Conservation (phyloP, 371 early-diverging fungal species). For the Smittium mucronatum region DNA sequence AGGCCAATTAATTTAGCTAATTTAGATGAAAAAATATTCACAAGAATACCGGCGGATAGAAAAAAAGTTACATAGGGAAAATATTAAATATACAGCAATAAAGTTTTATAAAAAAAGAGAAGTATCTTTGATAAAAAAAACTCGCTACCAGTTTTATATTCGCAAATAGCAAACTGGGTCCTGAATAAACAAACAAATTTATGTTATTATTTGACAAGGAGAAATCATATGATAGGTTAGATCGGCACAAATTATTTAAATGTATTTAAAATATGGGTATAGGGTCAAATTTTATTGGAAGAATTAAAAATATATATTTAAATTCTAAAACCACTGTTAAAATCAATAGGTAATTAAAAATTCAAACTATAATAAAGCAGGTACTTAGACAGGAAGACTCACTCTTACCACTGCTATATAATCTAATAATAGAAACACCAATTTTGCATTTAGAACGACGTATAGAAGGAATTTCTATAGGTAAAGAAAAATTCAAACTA, state of each 20-base stretch:
- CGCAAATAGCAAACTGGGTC: background rate
- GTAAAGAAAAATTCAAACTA: background rate
- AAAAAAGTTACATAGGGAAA: background rate
- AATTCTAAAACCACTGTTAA: conserved; percentile 1
- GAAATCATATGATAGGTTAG: conserved; percentile 9
- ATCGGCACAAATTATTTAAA: conserved; percentile 1
- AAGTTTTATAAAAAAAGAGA: conserved; percentile 4
- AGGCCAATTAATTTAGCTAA: conserved; percentile 14
- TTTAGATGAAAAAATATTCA: conserved; percentile 14
- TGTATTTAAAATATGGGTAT: conserved; percentile 2
- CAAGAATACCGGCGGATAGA: conserved; percentile 5
- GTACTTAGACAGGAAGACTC: conserved; percentile 15
- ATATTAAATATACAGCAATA: background rate
- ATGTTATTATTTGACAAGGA: conserved; percentile 4
- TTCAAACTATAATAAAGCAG: conserved; percentile 1
- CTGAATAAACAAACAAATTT: background rate
- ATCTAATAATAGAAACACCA: conserved; percentile 11
- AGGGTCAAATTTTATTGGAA: background rate
- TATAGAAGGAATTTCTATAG: background rate
- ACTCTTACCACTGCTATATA: conserved; percentile 15
- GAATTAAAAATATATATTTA: conserved; percentile 6
- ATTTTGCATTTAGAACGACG: background rate
- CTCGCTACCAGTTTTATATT: background rate
- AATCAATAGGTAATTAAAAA: conserved; percentile 4
- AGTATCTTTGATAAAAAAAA: background rate